phyloP scores from a whole-genome alignment of 2,329 filamentous ascomycete genomes.

The Leptographium wingfieldii region DNA sequence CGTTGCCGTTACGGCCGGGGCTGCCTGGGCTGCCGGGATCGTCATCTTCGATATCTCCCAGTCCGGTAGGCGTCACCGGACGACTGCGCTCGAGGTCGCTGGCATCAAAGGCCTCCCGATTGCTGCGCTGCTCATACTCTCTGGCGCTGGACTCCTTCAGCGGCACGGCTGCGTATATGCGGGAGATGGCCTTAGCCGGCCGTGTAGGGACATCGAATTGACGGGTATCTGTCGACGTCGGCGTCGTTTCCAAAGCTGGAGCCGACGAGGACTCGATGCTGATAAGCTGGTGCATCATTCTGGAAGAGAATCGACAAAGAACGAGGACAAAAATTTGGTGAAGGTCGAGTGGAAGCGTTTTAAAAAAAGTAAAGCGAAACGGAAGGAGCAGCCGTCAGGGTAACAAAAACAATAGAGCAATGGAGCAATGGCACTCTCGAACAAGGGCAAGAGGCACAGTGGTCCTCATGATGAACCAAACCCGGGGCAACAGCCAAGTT shows the following conservation, averaged over 20 bases:
- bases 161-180: constrained; percentile 26
- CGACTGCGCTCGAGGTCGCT: constrained; percentile 40
- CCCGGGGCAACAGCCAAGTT: background rate
- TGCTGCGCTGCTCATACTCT: background rate
- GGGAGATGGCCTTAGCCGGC: constrained; percentile 22
- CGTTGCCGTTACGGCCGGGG: background rate
- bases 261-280: constrained; percentile 18
- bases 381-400: background rate
- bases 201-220: constrained; percentile 18
- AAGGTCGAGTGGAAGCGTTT: background rate
- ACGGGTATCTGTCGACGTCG: background rate
- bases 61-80: constrained; percentile 29
- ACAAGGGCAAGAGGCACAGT: background rate
- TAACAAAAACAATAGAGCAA: background rate
- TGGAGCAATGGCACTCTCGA: background rate
- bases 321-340: background rate
- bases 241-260: background rate
- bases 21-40: constrained; percentile 6
- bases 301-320: background rate
- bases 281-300: constrained; percentile 6
- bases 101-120: constrained; percentile 9
- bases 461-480: background rate
- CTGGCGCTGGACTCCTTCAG: constrained; percentile 14
- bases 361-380: background rate
- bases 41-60: constrained; percentile 4